A percentile compares a stretch with the other conserved stretches of the same genome.
phyloP scores from a whole-genome alignment of 2,329 filamentous ascomycete genomes.

The Pseudofabraea citricarpa region DNA sequence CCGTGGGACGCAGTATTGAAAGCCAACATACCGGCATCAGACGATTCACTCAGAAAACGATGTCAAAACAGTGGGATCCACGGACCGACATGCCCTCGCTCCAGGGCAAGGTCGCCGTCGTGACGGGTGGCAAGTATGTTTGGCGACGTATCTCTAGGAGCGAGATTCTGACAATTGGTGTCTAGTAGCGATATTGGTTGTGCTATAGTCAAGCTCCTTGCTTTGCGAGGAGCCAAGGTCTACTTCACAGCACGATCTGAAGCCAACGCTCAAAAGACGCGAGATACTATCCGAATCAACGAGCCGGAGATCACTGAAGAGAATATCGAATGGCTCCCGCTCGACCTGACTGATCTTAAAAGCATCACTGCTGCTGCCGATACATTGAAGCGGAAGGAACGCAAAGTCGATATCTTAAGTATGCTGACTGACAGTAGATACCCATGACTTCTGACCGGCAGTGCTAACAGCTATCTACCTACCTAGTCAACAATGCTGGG shows the following conservation, averaged over 20 bases:
- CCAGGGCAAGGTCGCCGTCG: conserved; percentile 20
- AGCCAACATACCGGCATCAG: too few species aligned
- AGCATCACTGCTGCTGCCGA: conserved; percentile 15
- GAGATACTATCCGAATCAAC: conserved; percentile 4
- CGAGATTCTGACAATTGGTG: too few species aligned
- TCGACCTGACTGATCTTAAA: conserved; percentile 21
- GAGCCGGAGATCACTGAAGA: conserved; percentile 9
- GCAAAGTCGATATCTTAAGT: conserved; percentile 24
- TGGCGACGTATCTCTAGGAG: too few species aligned
- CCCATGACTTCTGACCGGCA: too few species aligned
- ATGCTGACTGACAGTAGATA: background rate
- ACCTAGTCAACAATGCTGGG: conserved; percentile 25
- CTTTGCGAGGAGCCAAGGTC: conserved; percentile 20
- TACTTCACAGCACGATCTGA: conserved; percentile 22
- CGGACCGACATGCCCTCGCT: conserved; percentile 14
- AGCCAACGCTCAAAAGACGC: conserved; percentile 12
- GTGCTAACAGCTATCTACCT: too few species aligned
- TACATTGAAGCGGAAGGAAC: conserved; percentile 16
- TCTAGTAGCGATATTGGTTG: conserved; percentile 17
- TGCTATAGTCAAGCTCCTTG: conserved; percentile 20
- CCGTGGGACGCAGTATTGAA: too few species aligned
- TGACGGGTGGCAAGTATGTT: conserved; percentile 23
- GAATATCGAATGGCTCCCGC: conserved; percentile 11
- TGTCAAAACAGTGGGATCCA: background rate
- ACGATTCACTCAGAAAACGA: too few species aligned